Conservation (phyloP, 345 rosid species). For the Lenwebbia sp. region DNA sequence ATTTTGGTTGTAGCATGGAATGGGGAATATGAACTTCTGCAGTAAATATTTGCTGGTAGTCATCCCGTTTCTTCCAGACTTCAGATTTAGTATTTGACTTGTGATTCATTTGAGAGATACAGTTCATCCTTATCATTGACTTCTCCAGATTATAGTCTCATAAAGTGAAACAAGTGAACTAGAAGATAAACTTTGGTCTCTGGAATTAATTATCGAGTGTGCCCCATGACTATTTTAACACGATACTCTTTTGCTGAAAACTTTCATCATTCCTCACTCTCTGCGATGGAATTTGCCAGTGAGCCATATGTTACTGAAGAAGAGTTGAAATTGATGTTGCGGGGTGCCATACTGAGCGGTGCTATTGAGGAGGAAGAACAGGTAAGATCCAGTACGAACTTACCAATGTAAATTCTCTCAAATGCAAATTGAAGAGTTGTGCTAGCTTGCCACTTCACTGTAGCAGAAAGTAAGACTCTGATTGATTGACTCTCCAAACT, state of each 20-base stretch:
- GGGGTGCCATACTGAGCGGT: slow-evolving; percentile 95
- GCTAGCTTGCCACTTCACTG: background rate
- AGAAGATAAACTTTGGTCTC: background rate
- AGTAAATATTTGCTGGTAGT: background rate
- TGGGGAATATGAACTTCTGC: background rate
- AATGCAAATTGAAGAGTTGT: background rate
- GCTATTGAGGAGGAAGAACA: slow-evolving; percentile 99
- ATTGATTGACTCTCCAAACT: background rate
- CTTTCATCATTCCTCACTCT: background rate
- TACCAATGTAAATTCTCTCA: background rate
- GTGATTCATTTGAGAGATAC: background rate
- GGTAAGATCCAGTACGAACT: slow-evolving; percentile 21
- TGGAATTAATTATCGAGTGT: background rate
- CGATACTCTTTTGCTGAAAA: background rate
- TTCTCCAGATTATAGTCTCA: background rate
- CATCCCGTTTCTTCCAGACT: background rate
- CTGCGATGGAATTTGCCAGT: slow-evolving; percentile 18
- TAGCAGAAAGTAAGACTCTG: background rate
- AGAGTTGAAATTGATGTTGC: slow-evolving; percentile 87
- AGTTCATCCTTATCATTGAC: background rate
- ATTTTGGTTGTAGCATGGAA: background rate
- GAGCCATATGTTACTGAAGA: slow-evolving; percentile 98
- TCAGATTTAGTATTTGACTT: background rate
- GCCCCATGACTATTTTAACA: background rate
- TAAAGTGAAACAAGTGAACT: background rate